These are phyloP conservation scores for Backusella westeae DNA, from an alignment of 192 early-diverging fungal genomes.

Conservation along the genomic window DNA sequence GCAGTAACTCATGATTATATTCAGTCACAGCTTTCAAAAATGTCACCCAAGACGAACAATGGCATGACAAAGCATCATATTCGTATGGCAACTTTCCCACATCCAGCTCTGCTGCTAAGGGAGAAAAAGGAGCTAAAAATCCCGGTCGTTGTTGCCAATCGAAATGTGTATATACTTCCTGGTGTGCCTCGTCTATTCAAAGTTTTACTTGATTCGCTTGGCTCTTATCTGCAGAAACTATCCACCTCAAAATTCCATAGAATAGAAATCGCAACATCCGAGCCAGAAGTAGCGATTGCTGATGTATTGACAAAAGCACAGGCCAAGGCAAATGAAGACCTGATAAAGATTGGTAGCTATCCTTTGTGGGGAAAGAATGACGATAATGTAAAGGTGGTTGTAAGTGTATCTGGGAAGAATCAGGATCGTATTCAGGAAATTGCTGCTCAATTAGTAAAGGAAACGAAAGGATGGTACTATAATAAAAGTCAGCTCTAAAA, in stretches of 20 bases:
- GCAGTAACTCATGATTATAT: constrained; percentile 39
- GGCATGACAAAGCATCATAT: constrained; percentile 37
- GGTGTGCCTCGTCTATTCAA: constrained; percentile 68
- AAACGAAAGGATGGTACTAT: constrained; percentile 14
- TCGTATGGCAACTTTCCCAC: constrained; percentile 68
- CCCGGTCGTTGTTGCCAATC: constrained; percentile 61
- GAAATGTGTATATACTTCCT: constrained; percentile 67
- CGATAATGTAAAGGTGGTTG: constrained; percentile 33
- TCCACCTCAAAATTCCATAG: constrained; percentile 34
- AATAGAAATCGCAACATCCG: constrained; percentile 42
- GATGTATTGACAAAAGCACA: constrained; percentile 38
- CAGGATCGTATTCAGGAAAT: constrained; percentile 27
- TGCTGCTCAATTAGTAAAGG: constrained; percentile 14
- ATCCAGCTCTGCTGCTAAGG: constrained; percentile 31
- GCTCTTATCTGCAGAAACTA: constrained; percentile 17
- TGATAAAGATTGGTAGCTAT: constrained; percentile 52
- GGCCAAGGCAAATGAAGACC: background rate
- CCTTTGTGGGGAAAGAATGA: constrained; percentile 35
- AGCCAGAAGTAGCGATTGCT: constrained; percentile 44
- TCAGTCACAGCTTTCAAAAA: constrained; percentile 42
- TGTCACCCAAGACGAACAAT: constrained; percentile 11
- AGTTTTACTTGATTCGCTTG: constrained; percentile 33
- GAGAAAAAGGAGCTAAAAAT: constrained; percentile 56
- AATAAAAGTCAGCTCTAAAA: constrained; percentile 11
- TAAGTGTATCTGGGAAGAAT: constrained; percentile 51